Base-by-base conservation (phyloP, 495 filamentous ascomycete genomes). In the Podospora comata region DNA sequence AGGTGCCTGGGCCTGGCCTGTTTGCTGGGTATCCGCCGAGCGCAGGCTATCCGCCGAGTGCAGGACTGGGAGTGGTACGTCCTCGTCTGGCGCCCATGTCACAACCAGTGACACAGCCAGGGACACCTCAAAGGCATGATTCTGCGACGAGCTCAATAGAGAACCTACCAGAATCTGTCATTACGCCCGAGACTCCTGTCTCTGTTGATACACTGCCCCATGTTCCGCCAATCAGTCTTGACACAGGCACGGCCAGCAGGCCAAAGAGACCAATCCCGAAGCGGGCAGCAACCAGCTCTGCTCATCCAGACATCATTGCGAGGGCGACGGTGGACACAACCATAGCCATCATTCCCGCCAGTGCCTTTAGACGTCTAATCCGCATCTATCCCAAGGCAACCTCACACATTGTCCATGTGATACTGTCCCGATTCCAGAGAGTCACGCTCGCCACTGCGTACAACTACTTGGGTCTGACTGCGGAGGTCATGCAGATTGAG, bases 281-380 rank as follows among this genome's bases (percentile, higher is more conserved):
- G 54, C 82, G 80, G 69, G 79, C 78, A 60, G 83, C 79, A 71
- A 82, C 84, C 32, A 90, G 88, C 70, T 98, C 96, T 2, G 94
- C 91, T 0, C 95, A 99, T 79, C 95, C 95, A 15, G 95, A 99
- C 76, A 96, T 99, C 71, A 92, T 98, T 67, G 95, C 93, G 9
- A 87, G 95, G 70, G 95, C 95, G n/a, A 96, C 92, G 39, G 92
- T 96, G 23, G 95, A 99, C 76, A 98, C 94, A 0, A 99, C 96
- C 0, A 97, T 99, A 78, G 95, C 95, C 18, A 95, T 99, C 73
- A 98, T 99, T 70, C 95, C 95, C 4, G 96, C 94, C 5, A 95
- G 92, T 71, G 95, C 95, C 4, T 99, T 99, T 76, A 88, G 92
- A 65, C 90, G 95, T 9, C 81, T 99, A 53, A 99, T 96, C n/a